A percentile compares a stretch with the other conserved stretches of the same genome.
phyloP scores from a whole-genome alignment of 805 yeast genomes.

The Candida khao-thaluensis region DNA sequence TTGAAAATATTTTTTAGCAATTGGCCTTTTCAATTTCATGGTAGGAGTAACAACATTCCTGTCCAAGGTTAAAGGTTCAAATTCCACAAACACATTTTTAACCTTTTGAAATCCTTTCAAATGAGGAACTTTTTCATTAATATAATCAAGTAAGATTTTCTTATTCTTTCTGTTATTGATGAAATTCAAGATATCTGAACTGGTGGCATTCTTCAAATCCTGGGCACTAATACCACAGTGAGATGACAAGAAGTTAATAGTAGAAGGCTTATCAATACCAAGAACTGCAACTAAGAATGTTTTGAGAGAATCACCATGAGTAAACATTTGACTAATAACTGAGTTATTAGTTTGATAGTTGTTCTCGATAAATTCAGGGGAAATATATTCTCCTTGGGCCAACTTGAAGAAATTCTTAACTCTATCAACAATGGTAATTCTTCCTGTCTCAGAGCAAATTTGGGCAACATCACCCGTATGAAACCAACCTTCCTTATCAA shows the following conservation, averaged over 20 bases:
- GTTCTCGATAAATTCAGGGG: slow-evolving; percentile 42
- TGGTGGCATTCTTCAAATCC: slow-evolving; percentile 4
- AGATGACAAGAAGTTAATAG: slow-evolving; percentile 17
- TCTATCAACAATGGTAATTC: slow-evolving; percentile 48
- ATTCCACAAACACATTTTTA: slow-evolving; percentile 34
- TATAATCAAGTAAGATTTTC: slow-evolving; percentile 19
- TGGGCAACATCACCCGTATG: slow-evolving; percentile 53
- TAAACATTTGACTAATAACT: slow-evolving; percentile 26
- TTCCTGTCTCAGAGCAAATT: slow-evolving; percentile 26
- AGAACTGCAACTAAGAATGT: slow-evolving; percentile 30
- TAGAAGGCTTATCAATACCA: slow-evolving; percentile 25
- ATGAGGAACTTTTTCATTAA: slow-evolving; percentile 25
- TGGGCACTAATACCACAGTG: slow-evolving; percentile 13
- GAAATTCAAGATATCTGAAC: slow-evolving; percentile 20
- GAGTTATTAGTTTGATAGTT: slow-evolving; percentile 31
- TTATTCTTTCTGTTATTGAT: slow-evolving; percentile 25
- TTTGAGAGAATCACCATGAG: slow-evolving; percentile 33
- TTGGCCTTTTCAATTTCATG: slow-evolving; percentile 42
- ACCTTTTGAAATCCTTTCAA: slow-evolving; percentile 40
- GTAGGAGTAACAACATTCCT: slow-evolving; percentile 43
- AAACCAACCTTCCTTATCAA: slow-evolving; percentile 54
- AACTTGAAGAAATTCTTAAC: slow-evolving; percentile 47
- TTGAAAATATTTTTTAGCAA: slow-evolving; percentile 29
- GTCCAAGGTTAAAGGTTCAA: slow-evolving; percentile 42
- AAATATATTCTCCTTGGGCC: slow-evolving; percentile 44